Base-by-base conservation (phyloP, 129 eudicot species). In the Pulicaria dysenterica region DNA sequence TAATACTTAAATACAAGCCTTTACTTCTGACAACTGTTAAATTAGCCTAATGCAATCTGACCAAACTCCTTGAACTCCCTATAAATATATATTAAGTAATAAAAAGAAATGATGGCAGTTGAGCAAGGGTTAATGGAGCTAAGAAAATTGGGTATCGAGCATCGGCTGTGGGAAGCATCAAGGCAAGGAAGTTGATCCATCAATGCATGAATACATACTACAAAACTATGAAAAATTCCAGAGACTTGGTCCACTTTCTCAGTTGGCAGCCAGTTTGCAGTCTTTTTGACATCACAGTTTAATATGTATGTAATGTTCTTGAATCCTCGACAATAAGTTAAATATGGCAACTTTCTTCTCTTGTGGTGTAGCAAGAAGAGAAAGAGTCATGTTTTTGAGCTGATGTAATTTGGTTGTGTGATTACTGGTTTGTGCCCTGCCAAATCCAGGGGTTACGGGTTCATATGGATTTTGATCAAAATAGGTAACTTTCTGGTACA, bases 41-140 rank as follows among this genome's bases (percentile, higher is more conserved):
- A 0, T 24, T 24, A 24, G 63, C 6, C 14, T 58, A 58, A 58
- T 58, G 42, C 63, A 19, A 1, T 58, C 17, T 58, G 63, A 34
- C 63, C 63, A 58, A 44, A 8, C 5, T 16, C 3, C 42, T 3
- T 14, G 13, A 43, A 31, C 44, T 64, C 37, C 41, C 44, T 17
- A 10, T 56, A n/a, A 34, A 37, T 8, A 12, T 24, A 12, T 12
- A 24, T 44, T 55, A 5, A 5, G 5, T 4, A 24, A 24, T 24
- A 24, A 24, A 14, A 14, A n/a, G 16, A 63, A 45, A 6, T 31
- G 44, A 41, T 51, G 38, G 17, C 38, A 93, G 98, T 86, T 79
- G 98, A 90, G 79, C 96, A 87, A 85, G 98, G 98, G 40, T 66
- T 93, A 55, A 81, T 84, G 87, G 98, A 93, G 83, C 87, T 93